Evolutionary conservation across 495 filamentous ascomycete genomes (phyloP), one percentile per base, ranked within the genome.

Genomic region (Xanthoparmelia taractica): DNA sequence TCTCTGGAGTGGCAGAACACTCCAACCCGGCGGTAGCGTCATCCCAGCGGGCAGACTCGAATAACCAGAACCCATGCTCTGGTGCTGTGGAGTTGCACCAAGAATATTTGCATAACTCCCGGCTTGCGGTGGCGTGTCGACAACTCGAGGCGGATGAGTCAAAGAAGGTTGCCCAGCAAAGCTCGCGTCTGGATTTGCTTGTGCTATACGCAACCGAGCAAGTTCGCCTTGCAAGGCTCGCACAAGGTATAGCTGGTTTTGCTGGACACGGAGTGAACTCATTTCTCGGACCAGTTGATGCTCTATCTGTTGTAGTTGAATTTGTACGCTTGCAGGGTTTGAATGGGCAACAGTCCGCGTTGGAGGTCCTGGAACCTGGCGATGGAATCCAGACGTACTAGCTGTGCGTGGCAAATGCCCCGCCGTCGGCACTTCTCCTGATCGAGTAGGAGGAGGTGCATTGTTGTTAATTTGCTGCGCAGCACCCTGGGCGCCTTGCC

Each of bases 11-110:
- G 88, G 88, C 38, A 88, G 74, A 34, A 95, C 71, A 29, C 83
- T 85, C 90, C 90, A 95, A 10, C 90, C 90, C 47, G 81, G 77
- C 3, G 90, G 90, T 36, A 95, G 82, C 17, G 74, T 81, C 18
- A 93, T 76, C 12, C 90, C 89, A 45, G 85, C 82, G 4, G 90
- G 90, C 25, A 93, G 76, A 48, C 87, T 83, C 29, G 82, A 70
- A 69, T 89, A 86, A 25, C 86, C 88, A 18, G 87, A 73, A 29
- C 80, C 77, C 61, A 91, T 79, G 11, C 84, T 73, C 43, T 73
- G 67, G 15, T 72, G 61, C 6, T 65, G 63, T 18, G 74, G 73
- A 61, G 68, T 70, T n/a, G 77, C 61, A 17, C 73, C 60, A 50
- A 74, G 73, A 13, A 37, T 11, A 40, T 63, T 75, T 70, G 59